These are phyloP conservation scores for Dittrichia graveolens DNA, from an alignment of 129 eudicot species.

Conservation along the genomic window DNA sequence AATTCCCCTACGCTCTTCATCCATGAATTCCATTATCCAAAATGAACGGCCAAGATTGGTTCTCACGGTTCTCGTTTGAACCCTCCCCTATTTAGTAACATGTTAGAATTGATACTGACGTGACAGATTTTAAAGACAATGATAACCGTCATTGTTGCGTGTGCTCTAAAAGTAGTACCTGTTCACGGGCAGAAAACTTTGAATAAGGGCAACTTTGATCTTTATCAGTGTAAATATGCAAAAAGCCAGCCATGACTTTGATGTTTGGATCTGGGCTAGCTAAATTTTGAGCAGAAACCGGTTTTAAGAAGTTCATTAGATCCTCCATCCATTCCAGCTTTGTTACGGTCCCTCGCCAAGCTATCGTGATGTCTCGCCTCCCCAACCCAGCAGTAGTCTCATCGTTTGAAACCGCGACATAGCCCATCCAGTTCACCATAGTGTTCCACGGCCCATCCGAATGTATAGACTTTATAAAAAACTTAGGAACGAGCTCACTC, in stretches of 20 bases:
- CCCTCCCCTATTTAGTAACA: too few relatives aligned
- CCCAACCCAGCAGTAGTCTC: slow-evolving; percentile 49
- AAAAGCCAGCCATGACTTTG: slow-evolving; percentile 63
- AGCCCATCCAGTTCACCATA: slow-evolving; percentile 65
- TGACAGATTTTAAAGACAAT: too few relatives aligned
- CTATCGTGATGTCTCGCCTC: slow-evolving; percentile 52
- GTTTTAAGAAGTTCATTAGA: slow-evolving; percentile 38
- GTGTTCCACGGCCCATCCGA: slow-evolving; percentile 49
- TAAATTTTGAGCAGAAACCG: slow-evolving; percentile 40
- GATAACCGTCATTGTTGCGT: neutral
- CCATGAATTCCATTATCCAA: too few relatives aligned
- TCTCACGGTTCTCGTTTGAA: too few relatives aligned
- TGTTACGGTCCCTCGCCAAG: slow-evolving; percentile 58
- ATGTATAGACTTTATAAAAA: slow-evolving; percentile 39
- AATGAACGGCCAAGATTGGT: too few relatives aligned
- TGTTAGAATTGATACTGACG: too few relatives aligned
- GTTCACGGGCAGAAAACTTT: slow-evolving; percentile 43
- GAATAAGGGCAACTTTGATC: slow-evolving; percentile 42
- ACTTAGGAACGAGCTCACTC: slow-evolving; percentile 42
- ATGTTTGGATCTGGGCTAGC: slow-evolving; percentile 42
- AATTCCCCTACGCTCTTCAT: too few relatives aligned
- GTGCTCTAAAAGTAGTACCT: neutral
- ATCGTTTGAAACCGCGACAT: slow-evolving; percentile 58
- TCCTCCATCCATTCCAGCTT: slow-evolving; percentile 52
- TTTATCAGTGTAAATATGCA: slow-evolving; percentile 50